Conservation (phyloP, 2,329 filamentous ascomycete genomes). For the Teratosphaeria destructans region DNA sequence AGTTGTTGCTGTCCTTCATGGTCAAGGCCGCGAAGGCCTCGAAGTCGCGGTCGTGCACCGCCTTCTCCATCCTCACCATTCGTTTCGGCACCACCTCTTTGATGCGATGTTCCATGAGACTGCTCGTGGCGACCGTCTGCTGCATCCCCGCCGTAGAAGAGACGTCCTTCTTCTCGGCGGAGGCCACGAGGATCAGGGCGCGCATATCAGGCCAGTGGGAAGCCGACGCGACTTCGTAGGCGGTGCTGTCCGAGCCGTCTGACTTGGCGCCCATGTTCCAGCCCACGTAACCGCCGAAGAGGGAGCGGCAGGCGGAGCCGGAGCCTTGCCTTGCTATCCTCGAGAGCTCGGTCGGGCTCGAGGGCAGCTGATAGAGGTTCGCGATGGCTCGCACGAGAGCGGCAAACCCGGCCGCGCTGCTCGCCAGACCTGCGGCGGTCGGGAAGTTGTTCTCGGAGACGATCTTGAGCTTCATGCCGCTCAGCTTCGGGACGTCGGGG, state of each 20-base stretch:
- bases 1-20: slow-evolving; percentile 94
- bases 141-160: slow-evolving; percentile 93
- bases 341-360: slow-evolving; percentile 72
- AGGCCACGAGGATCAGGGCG: slow-evolving; percentile 81
- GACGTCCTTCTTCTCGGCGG: slow-evolving; percentile 90
- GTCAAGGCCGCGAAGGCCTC: slow-evolving; percentile 77
- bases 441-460: slow-evolving; percentile 99
- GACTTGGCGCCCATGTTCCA: slow-evolving; percentile 70
- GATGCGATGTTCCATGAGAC: slow-evolving; percentile 72
- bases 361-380: slow-evolving; percentile 76
- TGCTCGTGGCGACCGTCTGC: slow-evolving; percentile 81
- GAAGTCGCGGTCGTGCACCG: slow-evolving; percentile 71
- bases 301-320: slow-evolving; percentile 81
- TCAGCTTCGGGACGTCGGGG: slow-evolving; percentile 69
- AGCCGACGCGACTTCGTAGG: slow-evolving; percentile 77
- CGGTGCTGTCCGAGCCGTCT: slow-evolving; percentile 79
- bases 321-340: slow-evolving; percentile 87
- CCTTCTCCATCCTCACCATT: slow-evolving; percentile 77
- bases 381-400: slow-evolving; percentile 74
- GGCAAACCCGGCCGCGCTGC: slow-evolving; percentile 55
- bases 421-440: slow-evolving; percentile 78
- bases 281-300: slow-evolving; percentile 93
- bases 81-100: slow-evolving; percentile 66
- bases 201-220: slow-evolving; percentile 94
- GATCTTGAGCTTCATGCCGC: slow-evolving; percentile 65